Conservation (phyloP, 306 rosid genomes). For the Medicago lupulina region DNA sequence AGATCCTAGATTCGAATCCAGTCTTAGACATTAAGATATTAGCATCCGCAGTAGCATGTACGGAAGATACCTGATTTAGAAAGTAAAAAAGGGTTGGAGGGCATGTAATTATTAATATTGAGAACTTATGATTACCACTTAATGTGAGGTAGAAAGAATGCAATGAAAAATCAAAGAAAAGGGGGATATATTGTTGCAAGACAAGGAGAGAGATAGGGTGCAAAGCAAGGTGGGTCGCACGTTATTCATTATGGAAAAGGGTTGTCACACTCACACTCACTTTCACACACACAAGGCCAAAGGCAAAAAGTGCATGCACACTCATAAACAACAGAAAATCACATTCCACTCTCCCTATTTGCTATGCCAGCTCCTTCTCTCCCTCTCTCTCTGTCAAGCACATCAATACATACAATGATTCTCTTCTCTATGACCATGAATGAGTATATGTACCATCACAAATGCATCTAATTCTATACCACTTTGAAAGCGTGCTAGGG, state of each 20-base stretch:
- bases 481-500: conserved; percentile 21
- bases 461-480: conserved; percentile 38
- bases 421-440: neutral
- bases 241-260: conserved; percentile 59
- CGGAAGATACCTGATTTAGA: too few relatives aligned
- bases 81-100: neutral
- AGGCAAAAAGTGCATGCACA: conserved; percentile 44
- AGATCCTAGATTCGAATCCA: too few relatives aligned
- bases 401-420: conserved; percentile 24
- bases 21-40: too few relatives aligned
- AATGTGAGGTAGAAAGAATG: conserved; percentile 1
- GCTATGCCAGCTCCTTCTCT: neutral
- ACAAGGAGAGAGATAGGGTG: conserved; percentile 6
- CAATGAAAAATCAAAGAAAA: neutral
- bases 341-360: conserved; percentile 25
- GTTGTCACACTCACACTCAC: conserved; percentile 49
- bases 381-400: neutral
- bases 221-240: conserved; percentile 49
- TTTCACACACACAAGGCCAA: conserved; percentile 48
- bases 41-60: too few relatives aligned
- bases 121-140: conserved; percentile 33
- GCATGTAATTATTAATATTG: conserved; percentile 26
- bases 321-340: conserved; percentile 18
- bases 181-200: neutral
- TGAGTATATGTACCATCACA: neutral